Evolutionary conservation across 129 eudicot genomes (phyloP).

Genomic region (Kitagawia praeruptora): DNA sequence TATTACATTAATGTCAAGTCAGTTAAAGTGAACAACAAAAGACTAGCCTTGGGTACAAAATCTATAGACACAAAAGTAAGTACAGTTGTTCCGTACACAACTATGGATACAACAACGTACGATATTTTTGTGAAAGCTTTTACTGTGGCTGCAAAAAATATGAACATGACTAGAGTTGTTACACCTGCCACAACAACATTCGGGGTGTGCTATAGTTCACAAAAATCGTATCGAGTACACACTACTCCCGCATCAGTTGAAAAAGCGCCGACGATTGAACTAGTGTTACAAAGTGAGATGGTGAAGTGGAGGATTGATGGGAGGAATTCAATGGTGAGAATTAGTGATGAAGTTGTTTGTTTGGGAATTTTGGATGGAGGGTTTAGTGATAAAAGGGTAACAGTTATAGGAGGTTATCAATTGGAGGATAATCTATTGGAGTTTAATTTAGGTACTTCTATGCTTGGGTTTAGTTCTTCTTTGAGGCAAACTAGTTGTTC

Average conservation of each 20-base stretch:
- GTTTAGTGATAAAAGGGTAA: slow-evolving; percentile 22
- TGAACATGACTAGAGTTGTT: slow-evolving; percentile 44
- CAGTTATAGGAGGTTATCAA: slow-evolving; percentile 71
- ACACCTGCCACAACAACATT: slow-evolving; percentile 38
- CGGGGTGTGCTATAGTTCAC: slow-evolving; percentile 42
- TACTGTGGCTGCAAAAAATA: slow-evolving; percentile 20
- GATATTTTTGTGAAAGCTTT: slow-evolving; percentile 30
- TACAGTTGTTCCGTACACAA: slow-evolving; percentile 52
- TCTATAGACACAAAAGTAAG: slow-evolving; percentile 35
- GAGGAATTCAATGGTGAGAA: slow-evolving; percentile 54
- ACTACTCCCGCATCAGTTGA: background rate
- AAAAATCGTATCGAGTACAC: background rate
- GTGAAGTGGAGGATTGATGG: slow-evolving; percentile 66
- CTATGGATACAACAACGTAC: slow-evolving; percentile 36
- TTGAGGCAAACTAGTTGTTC: slow-evolving; percentile 42
- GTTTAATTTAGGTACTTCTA: slow-evolving; percentile 52
- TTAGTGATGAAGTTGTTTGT: slow-evolving; percentile 60
- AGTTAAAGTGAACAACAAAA: slow-evolving; percentile 42
- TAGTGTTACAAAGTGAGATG: slow-evolving; percentile 70
- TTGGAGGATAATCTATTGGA: slow-evolving; percentile 72
- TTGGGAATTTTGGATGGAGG: slow-evolving; percentile 87
- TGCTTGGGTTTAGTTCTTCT: slow-evolving; percentile 72
- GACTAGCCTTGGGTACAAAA: slow-evolving; percentile 12
- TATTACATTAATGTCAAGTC: slow-evolving; percentile 35
- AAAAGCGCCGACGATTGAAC: slow-evolving; percentile 51